A percentile compares a stretch with the other conserved stretches of the same genome.
Evolutionary conservation across 2,329 filamentous ascomycete species (phyloP).

Genomic region (Phaeomoniella chlamydospora): DNA sequence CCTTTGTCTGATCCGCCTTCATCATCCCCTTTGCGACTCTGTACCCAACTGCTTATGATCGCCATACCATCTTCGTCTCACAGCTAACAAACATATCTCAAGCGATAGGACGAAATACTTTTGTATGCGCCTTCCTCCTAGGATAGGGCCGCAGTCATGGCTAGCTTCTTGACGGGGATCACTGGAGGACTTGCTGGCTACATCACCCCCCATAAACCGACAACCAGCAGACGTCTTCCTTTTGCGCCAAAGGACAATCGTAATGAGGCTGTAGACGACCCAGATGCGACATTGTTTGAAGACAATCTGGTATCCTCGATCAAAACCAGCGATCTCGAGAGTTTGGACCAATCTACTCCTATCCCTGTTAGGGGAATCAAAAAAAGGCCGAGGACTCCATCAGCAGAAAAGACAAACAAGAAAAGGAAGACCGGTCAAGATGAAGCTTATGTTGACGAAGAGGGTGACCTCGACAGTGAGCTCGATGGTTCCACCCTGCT

Average conservation of each 20-base stretch:
- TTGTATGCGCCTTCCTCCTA: too few relatives aligned
- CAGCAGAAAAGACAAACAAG: neutral
- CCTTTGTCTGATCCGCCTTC: too few relatives aligned
- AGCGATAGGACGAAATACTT: too few relatives aligned
- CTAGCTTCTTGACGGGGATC: neutral
- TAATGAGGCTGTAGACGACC: neutral
- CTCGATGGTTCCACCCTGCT: slow-evolving; percentile 1
- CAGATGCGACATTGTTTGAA: neutral
- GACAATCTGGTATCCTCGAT: neutral
- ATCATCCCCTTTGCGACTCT: too few relatives aligned
- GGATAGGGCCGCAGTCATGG: too few relatives aligned
- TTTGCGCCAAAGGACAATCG: neutral
- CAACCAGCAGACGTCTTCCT: neutral
- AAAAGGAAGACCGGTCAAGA: neutral
- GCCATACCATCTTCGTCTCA: too few relatives aligned
- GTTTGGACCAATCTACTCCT: neutral
- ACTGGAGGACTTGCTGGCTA: neutral
- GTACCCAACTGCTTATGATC: too few relatives aligned
- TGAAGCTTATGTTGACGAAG: neutral
- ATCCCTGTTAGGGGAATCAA: neutral
- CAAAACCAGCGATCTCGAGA: neutral
- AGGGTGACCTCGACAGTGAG: neutral
- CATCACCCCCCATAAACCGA: neutral
- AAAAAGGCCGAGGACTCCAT: neutral
- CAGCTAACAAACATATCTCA: too few relatives aligned